Evolutionary conservation across 1,284 basidiomycete species (phyloP), one percentile per base, ranked within the genome.

Genomic region (Stygiomarasmius scandens): DNA sequence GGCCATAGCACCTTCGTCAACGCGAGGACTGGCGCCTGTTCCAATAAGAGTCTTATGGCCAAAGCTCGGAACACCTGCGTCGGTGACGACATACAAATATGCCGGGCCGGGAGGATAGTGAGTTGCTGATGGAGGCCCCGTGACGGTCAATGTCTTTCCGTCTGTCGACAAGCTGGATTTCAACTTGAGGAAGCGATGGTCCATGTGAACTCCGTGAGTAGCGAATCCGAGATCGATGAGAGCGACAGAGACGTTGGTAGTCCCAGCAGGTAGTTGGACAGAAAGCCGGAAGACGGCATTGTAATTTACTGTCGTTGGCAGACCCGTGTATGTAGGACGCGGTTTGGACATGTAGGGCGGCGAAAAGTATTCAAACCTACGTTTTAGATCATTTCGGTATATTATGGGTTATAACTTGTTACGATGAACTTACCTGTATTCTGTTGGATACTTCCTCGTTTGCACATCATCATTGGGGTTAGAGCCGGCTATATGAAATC

Each of bases 101-200:
- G 76, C 85, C 4, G 82, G 83, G 4, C 85, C 85, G 38, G 82
- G 79, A 3, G 81, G 80, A 55, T 85, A 81, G 23, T 83, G 66
- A 23, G 68, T 67, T 10, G 66, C 72, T 52, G 72, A 66, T 1
- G 78, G 75, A 6, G 81, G 82, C 4, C 72, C 80, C 2, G 66
- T 74, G 34, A 80, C 65, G 0, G 66, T 71, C 29, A 82, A 63
- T 8, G 66, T 70, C 52, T 66, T 66, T 48, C 60, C 61, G 51
- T 76, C 71, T 22, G 47, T 6, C 12, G 63, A 64, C 1, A 71
- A 55, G 6, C 67, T 65, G 3, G 67, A 64, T 3, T 50, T 61
- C 14, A 84, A 74, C 54, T 78, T 76, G 43, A 84, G 80, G 36
- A 79, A 68, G 9, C 81, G 77, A 8, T 72, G 71, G 64, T 81